These are phyloP conservation scores for Liquidambar formosana DNA, from an alignment of 164 flowering plant genomes.

Conservation along the genomic window DNA sequence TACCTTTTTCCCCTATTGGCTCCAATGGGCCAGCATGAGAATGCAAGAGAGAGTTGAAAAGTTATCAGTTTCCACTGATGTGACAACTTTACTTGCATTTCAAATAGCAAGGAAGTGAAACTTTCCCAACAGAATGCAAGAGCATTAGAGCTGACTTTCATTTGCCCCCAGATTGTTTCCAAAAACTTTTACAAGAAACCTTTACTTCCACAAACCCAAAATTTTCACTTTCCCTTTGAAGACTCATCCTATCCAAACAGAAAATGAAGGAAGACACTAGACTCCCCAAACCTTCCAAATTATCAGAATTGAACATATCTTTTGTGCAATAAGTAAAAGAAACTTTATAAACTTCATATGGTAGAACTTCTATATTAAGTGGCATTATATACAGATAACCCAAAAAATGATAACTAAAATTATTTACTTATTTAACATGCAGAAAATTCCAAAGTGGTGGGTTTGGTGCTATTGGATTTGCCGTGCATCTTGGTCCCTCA, in stretches of 20 bases:
- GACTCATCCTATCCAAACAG: background rate
- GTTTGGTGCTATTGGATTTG: no score
- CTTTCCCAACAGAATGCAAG: no score
- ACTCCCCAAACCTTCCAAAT: background rate
- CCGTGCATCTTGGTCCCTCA: conserved; percentile 44
- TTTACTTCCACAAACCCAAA: background rate
- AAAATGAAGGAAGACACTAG: background rate
- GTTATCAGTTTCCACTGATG: no score
- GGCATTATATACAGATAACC: no score
- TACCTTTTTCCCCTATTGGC: background rate
- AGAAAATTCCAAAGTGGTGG: no score
- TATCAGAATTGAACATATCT: background rate
- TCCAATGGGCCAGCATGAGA: no score
- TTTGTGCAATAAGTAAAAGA: background rate
- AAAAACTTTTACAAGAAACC: no score
- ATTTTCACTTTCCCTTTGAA: background rate
- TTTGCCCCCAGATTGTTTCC: no score
- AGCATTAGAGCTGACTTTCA: no score
- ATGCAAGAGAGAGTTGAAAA: no score
- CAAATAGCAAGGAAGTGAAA: no score
- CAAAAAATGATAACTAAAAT: background rate
- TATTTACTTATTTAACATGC: conserved; percentile 1
- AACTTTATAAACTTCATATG: background rate
- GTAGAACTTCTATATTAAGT: background rate
- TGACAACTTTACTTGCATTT: no score